These are phyloP conservation scores for Vitis rupestris DNA, from an alignment of 164 flowering plant species.

Conservation along the genomic window DNA sequence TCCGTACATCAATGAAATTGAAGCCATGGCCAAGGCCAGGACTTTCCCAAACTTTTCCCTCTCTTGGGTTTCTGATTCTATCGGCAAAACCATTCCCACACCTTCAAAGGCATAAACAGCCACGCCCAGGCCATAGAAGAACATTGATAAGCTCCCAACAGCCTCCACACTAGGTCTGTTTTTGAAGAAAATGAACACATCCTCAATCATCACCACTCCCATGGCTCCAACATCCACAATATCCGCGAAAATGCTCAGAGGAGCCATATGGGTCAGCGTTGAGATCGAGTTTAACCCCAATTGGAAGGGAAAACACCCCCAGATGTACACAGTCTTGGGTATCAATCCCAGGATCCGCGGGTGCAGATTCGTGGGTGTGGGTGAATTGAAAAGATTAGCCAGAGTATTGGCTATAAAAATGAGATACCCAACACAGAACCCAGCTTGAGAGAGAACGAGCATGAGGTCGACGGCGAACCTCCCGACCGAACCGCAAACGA, in stretches of 20 bases:
- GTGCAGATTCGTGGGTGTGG: neutral
- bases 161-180: slow-evolving; percentile 39
- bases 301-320: slow-evolving; percentile 80
- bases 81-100: slow-evolving; percentile 76
- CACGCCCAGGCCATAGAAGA: slow-evolving; percentile 79
- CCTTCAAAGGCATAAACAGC: slow-evolving; percentile 88
- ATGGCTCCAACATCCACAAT: slow-evolving; percentile 81
- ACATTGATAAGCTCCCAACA: slow-evolving; percentile 58
- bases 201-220: slow-evolving; percentile 82
- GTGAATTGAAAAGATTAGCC: slow-evolving; percentile 33
- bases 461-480: slow-evolving; percentile 39
- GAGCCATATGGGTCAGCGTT: slow-evolving; percentile 81
- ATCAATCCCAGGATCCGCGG: slow-evolving; percentile 29
- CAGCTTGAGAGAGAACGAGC: slow-evolving; percentile 49
- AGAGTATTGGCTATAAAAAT: slow-evolving; percentile 59
- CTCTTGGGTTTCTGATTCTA: slow-evolving; percentile 66
- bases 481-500: slow-evolving; percentile 42
- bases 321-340: slow-evolving; percentile 46
- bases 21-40: slow-evolving; percentile 54
- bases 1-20: slow-evolving; percentile 59
- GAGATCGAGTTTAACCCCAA: slow-evolving; percentile 76
- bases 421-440: slow-evolving; percentile 50
- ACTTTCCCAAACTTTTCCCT: slow-evolving; percentile 61
- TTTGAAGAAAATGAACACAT: slow-evolving; percentile 36
- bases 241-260: slow-evolving; percentile 92